Evolutionary conservation across 176 grass and related monocot species (phyloP).

Genomic region (Hordeum vulgare): MorexV3_pseudomolecules_assembly NC_058522.1:525229381-525229880

Average conservation of each 20-base stretch:
- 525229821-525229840: background rate
- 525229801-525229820: conserved; percentile 19
- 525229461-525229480: background rate
- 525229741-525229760: conserved; percentile 92
- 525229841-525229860: background rate
- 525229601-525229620: conserved; percentile 95
- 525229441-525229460: background rate
- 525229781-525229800: conserved; percentile 57
- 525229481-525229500: background rate
- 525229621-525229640: conserved; percentile 88
- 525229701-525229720: conserved; percentile 97
- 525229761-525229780: conserved; percentile 86
- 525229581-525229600: conserved; percentile 18
- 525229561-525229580: background rate
- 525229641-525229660: conserved; percentile 94
- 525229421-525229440: background rate
- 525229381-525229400: background rate
- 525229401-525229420: background rate
- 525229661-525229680: conserved; percentile 70
- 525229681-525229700: conserved; percentile 74
- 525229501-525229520: background rate
- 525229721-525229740: conserved; percentile 94
- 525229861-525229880: conserved; percentile 99
- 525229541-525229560: background rate
- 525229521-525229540: background rate